Base-by-base conservation (phyloP, 163 green algal genomes). In the Smithsoniella earleae region DNA sequence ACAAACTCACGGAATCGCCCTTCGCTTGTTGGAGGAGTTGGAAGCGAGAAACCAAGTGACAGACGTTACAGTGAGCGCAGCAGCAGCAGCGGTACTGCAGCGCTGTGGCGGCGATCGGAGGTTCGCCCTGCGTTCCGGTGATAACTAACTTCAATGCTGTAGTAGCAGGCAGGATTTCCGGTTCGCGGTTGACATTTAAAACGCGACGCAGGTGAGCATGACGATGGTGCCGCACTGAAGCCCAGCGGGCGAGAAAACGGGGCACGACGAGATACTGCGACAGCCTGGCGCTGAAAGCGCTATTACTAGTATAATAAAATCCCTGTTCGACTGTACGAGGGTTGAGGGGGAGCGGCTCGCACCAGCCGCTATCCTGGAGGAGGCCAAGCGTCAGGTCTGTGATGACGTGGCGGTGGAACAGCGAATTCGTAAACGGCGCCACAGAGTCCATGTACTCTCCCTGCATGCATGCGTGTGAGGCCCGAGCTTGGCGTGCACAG, bases 331-430 rank as follows among this genome's bases (percentile, higher is more conserved):
- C n/a, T n/a, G n/a, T n/a, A n/a, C n/a, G n/a, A n/a, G n/a, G n/a
- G 43, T 54, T 27, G 16, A 54, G 16, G 43, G 16, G 49, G 33
- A 63, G 5, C 8, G 6, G 4, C 5, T 5, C 49, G 49, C 49
- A 63, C 49, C 49, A 63, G 49, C 49, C 49, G 49, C 25, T 63
- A 27, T 63, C 49, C 49, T 63, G 49, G 4, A 63, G 4, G 49
- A 63, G 4, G 49, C 49, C 49, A 8, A 63, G 49, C 4, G 4
- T 8, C 25, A 63, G 31, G 49, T 63, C 49, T 8, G 49, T 63
- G 5, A 63, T 8, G 5, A 8, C 4, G 25, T 63, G 25, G 13
- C 49, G 4, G 4, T 27, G 25, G 8, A 36, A 63, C 25, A 36
- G 49, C 4, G 33, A 25, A 27, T 8, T 8, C 8, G 4, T 4